Evolutionary conservation across 495 filamentous ascomycete species (phyloP).

Genomic region (Lophiostoma macrostomum): DNA sequence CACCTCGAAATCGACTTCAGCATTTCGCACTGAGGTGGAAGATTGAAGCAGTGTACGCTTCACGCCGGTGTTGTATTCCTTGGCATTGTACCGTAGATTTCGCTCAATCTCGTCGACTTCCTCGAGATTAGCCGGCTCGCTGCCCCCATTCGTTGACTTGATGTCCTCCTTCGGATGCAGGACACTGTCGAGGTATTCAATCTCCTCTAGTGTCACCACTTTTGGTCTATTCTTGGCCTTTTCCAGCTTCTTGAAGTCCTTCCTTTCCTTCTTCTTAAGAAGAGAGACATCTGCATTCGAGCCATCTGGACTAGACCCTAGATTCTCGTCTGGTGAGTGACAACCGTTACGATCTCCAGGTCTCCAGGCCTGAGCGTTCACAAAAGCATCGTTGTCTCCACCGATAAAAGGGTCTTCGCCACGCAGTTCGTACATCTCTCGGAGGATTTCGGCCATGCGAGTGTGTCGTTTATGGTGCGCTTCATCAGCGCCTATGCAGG

Average conservation of each 20-base stretch:
- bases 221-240: constrained; percentile 8
- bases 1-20: constrained; percentile 16
- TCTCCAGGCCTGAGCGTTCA: too few relatives aligned
- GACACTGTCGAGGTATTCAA: constrained; percentile 11
- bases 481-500: constrained; percentile 23
- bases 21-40: background rate
- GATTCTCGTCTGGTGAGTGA: background rate
- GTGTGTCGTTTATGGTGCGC: constrained; percentile 31
- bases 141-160: background rate
- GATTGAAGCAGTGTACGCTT: background rate
- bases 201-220: constrained; percentile 4
- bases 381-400: background rate
- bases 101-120: constrained; percentile 27
- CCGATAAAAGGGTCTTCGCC: background rate
- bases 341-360: background rate
- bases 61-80: constrained; percentile 7
- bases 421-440: constrained; percentile 9
- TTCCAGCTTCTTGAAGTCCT: constrained; percentile 1
- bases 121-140: constrained; percentile 6
- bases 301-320: background rate
- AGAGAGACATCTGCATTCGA: background rate
- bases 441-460: constrained; percentile 25
- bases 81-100: constrained; percentile 21
- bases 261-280: constrained; percentile 10
- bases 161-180: constrained; percentile 1